Conservation (phyloP, 345 rosid genomes). For the Eucalyptus erythrocorys region DNA sequence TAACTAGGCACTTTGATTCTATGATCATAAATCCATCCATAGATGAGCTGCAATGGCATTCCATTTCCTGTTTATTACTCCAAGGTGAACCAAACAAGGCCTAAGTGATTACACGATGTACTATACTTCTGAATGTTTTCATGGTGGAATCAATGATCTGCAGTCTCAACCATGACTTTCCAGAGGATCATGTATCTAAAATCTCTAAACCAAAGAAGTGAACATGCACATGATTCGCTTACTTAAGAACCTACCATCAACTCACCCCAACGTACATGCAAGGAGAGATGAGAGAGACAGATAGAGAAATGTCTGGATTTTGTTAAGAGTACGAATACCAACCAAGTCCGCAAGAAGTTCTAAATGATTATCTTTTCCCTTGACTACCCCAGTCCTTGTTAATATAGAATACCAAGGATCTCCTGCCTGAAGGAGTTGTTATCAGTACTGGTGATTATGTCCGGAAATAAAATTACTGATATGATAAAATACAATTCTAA, state of each 20-base stretch:
- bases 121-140: not conserved
- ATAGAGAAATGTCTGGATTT: not conserved
- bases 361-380: slow-evolving; percentile 44
- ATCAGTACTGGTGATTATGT: not conserved
- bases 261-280: not conserved
- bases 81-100: not conserved
- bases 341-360: slow-evolving; percentile 71
- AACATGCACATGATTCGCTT: not conserved
- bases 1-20: not conserved
- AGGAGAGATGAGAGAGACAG: not conserved
- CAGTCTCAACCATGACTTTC: not conserved
- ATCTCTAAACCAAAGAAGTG: not conserved
- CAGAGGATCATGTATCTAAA: not conserved
- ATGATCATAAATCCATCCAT: not conserved
- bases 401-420: slow-evolving; percentile 82
- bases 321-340: not conserved
- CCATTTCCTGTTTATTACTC: not conserved
- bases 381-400: slow-evolving; percentile 84
- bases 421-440: slow-evolving; percentile 41
- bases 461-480: not conserved
- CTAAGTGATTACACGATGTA: not conserved
- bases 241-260: not conserved
- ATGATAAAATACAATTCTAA: not conserved
- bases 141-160: not conserved
- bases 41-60: not conserved